Percentiles rank a stretch among this genome's conserved stretches.
Conservation (phyloP, 345 rosid species). For the Aquilaria yunnanensis region DNA sequence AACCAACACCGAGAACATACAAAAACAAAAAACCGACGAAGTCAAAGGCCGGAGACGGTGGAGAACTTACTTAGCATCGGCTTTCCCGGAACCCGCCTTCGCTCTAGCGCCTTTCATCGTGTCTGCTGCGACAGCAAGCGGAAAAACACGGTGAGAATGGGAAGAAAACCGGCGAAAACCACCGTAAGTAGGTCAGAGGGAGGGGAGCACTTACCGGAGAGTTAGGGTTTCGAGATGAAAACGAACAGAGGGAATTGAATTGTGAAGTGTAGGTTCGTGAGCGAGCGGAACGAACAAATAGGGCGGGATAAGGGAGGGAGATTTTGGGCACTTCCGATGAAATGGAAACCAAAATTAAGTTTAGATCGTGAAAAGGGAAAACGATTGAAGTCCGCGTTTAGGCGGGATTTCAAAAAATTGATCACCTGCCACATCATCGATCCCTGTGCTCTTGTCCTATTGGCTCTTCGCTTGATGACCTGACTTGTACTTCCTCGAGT, state of each 20-base stretch:
- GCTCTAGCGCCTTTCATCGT: conserved; percentile 63
- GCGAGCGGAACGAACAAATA: conserved; percentile 7
- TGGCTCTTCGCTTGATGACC: not conserved
- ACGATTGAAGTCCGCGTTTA: conserved; percentile 27
- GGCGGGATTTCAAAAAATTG: conserved; percentile 50
- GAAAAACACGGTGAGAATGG: not conserved
- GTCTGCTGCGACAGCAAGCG: conserved; percentile 27
- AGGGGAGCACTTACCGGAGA: conserved; percentile 21
- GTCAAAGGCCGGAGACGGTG: not conserved
- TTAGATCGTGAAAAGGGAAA: conserved; percentile 6
- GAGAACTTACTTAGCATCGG: conserved; percentile 36
- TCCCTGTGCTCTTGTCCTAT: conserved; percentile 11
- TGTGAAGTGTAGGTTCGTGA: not conserved
- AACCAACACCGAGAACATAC: not conserved
- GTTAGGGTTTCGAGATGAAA: conserved; percentile 28
- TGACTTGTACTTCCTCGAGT: not conserved
- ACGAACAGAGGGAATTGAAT: conserved; percentile 11
- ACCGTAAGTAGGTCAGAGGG: conserved; percentile 19
- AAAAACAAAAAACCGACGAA: not conserved
- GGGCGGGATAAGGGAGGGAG: conserved; percentile 5
- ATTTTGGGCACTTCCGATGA: conserved; percentile 10
- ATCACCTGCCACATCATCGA: conserved; percentile 31
- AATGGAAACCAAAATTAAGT: not conserved
- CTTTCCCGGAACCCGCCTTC: conserved; percentile 27
- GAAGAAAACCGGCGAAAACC: conserved; percentile 6